Conservation (phyloP, 192 early-diverging fungal genomes). For the Funneliformis mosseae region DNA sequence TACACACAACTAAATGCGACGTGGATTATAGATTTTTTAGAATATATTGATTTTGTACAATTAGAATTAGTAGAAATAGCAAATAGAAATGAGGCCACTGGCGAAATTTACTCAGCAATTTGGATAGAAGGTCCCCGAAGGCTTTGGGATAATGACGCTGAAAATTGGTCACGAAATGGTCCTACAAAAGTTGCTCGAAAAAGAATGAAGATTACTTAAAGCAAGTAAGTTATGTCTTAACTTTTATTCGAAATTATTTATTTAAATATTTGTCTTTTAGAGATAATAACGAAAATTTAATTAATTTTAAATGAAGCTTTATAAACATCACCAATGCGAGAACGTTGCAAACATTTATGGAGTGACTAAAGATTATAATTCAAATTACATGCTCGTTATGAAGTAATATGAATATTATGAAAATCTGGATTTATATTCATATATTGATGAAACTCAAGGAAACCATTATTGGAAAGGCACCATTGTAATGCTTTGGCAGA, state of each 20-base stretch:
- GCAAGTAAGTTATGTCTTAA: background rate
- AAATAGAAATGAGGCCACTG: background rate
- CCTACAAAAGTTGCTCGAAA: conserved; percentile 11
- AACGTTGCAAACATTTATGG: background rate
- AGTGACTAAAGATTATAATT: too few relatives aligned
- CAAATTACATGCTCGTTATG: conserved; percentile 16
- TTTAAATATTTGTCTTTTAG: background rate
- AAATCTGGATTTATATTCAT: conserved; percentile 1
- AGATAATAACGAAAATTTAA: too few relatives aligned
- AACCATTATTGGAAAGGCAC: background rate
- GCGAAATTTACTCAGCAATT: too few relatives aligned
- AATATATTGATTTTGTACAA: background rate
- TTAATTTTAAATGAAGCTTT: too few relatives aligned
- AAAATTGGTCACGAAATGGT: background rate
- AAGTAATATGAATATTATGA: background rate
- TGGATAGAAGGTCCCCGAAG: too few relatives aligned
- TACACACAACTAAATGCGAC: background rate
- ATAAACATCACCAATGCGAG: background rate
- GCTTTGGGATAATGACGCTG: conserved; percentile 1
- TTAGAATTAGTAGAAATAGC: background rate
- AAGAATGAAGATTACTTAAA: background rate
- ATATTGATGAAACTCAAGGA: background rate
- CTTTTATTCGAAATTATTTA: too few relatives aligned
- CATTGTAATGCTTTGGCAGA: too few relatives aligned
- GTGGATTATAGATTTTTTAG: background rate